Evolutionary conservation across 352 stramenopile genomes (phyloP), one percentile per base, ranked within the genome.

Genomic region (Elongisporangium prolatum): DNA sequence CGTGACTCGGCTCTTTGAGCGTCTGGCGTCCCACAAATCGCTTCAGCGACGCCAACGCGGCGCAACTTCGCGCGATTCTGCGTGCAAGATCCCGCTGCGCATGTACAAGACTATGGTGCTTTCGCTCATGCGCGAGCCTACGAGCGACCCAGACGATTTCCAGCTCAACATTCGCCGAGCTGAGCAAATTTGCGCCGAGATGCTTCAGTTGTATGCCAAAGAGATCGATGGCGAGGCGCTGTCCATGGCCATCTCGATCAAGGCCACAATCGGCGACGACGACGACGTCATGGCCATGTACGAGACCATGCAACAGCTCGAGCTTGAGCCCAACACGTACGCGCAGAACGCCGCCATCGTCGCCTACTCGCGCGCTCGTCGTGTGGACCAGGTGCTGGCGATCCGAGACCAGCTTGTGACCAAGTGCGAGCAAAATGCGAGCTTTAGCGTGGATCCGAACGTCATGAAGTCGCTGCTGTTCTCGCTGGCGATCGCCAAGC

Each of bases 171-270:
- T 92, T 56, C 38, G 48, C n/a, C 78, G 85, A 58, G 72, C 77
- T 0, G 83, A 89, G 57, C 59, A 56, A 6, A 80, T 90, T 53
- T 90, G 83, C 50, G 68, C 69, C 21, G 71, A 87, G 61, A 92
- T 92, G 83, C 67, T 92, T 37, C 64, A 89, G 60, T 59, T 75
- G 28, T 69, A 79, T 50, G 70, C 65, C 14, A 71, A 75, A 24
- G 52, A 54, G 7, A 49, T 91, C 20, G 82, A 91, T 56, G 73
- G 77, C 24, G 83, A 88, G 1, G 83, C 83, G 48, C 65, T 92
- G 28, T 92, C 80, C 9, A 71, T 92, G 60, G 83, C 84, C 20
- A 91, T 91, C 57, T 93, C 83, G 18, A 86, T 91, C 54, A 88
- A 87, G 57, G 83, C 85, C 2, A 82, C 71, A 0, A 64, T 75